These are phyloP conservation scores for Backusella tarrabulga DNA, from an alignment of 192 early-diverging fungal species.

Conservation along the genomic window DNA sequence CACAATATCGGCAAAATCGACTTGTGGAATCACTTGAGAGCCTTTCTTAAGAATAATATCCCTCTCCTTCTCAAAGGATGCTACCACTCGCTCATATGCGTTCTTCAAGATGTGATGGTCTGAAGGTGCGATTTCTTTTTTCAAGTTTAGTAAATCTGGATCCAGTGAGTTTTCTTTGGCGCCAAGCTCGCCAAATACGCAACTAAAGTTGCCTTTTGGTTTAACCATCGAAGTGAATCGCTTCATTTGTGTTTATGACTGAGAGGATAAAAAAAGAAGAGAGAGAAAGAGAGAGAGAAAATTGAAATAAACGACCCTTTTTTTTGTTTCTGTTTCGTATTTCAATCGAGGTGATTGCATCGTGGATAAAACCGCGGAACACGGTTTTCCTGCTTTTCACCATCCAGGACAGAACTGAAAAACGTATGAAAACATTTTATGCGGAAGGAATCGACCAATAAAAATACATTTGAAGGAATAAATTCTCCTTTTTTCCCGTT, in stretches of 20 bases:
- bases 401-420: no score
- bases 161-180: constrained; percentile 8
- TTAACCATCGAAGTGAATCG: neutral
- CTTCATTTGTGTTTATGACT: neutral
- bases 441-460: no score
- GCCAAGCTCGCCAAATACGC: constrained; percentile 17
- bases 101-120: neutral
- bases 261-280: neutral
- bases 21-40: constrained; percentile 20
- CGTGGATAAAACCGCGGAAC: neutral
- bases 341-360: neutral
- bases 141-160: constrained; percentile 20
- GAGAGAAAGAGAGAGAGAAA: neutral
- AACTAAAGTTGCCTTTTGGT: constrained; percentile 20
- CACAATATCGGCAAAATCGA: constrained; percentile 20
- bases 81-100: constrained; percentile 6
- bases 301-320: neutral
- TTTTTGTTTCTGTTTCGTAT: neutral
- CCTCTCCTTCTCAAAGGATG: constrained; percentile 15
- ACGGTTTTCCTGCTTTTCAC: neutral
- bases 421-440: neutral
- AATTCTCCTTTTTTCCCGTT: neutral
- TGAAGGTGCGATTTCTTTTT: constrained; percentile 14
- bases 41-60: constrained; percentile 16
- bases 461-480: neutral